phyloP scores from a whole-genome alignment of 768 basidiomycete genomes.

The Tulasnella calospora region DNA sequence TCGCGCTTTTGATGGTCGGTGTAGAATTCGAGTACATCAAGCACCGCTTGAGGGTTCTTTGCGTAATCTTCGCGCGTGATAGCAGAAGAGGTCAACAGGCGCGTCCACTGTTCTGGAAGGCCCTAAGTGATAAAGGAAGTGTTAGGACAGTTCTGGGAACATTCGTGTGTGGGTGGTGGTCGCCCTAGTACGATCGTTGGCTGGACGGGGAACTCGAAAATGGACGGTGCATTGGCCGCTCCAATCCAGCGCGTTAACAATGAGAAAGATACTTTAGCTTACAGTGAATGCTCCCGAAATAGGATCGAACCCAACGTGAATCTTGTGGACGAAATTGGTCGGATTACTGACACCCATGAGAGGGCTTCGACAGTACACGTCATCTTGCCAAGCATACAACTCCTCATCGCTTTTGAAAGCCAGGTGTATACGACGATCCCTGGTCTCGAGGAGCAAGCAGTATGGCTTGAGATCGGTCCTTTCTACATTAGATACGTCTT shows the following conservation, averaged over 20 bases:
- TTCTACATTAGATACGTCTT: constrained; percentile 81
- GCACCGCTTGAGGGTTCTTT: constrained; percentile 92
- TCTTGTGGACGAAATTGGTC: constrained; percentile 97
- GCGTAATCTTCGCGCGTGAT: constrained; percentile 98
- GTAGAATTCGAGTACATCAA: constrained; percentile 97
- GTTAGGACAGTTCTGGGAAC: too few relatives aligned
- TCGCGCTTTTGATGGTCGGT: constrained; percentile 97
- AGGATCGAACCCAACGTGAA: constrained; percentile 96
- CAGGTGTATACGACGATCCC: constrained; percentile 73
- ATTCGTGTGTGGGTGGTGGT: too few relatives aligned
- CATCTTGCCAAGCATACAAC: constrained; percentile 95
- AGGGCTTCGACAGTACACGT: constrained; percentile 87
- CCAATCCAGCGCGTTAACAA: too few relatives aligned
- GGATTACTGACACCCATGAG: constrained; percentile 91
- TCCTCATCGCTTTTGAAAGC: constrained; percentile 92
- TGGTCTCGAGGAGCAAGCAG: constrained; percentile 81
- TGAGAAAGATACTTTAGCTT: constrained; percentile 32
- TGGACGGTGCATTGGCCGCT: too few relatives aligned
- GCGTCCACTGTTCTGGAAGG: constrained; percentile 95
- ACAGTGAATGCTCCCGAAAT: constrained; percentile 91
- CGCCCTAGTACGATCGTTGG: too few relatives aligned
- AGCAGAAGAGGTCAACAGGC: constrained; percentile 89
- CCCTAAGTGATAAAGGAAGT: constrained; percentile 48
- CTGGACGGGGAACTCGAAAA: too few relatives aligned
- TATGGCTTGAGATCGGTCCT: constrained; percentile 93